Base-by-base conservation (phyloP, 73 alveolate genomes). In the Paramecium sexaurelia region DNA sequence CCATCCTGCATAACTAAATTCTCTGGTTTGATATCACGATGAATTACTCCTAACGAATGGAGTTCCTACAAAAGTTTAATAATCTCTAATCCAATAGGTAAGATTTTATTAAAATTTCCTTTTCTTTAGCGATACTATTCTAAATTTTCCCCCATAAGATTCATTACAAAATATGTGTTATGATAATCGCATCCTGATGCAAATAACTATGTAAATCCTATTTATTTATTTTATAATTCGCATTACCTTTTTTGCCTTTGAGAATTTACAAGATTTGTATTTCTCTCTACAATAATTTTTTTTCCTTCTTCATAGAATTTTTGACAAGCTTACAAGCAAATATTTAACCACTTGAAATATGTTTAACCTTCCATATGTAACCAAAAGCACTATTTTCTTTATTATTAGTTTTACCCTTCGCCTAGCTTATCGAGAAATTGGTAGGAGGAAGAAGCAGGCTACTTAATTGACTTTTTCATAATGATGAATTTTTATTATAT, bases 111-210 rank as follows among this genome's bases (percentile, higher is more conserved):
- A 27, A 78, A 78, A 45, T 78, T 78, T 78, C 90, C 90, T 10
- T 39, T 91, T 55, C 84, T 95, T 26, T 90, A 85, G 55, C 96
- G 93, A 37, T 93, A 87, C 78, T 96, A 96, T 57, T 97, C 99
- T 45, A 97, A 92, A 39, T 97, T 94, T 7, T 99, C 98, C 0
- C 99, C 99, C 71, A 98, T 85, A 69, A 97, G 91, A 39, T 96
- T 96, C 96, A 96, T 96, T 1, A 96, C 98, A 95, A 96, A 93
- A 75, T 93, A 93, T 73, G 95, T 96, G 55, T 96, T 95, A 51
- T 96, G 97, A 6, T 95, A 97, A 55, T 97, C 97, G 32, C 47
- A 66, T 13, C 95, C 95, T n/a, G 57, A 88, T 55, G 90, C 90
- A 29, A 41, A 32, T 13, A 78, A 43, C 51, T 78, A 33, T 37